A percentile compares a stretch with the other conserved stretches of the same genome.
These are phyloP conservation scores for Piper betle DNA, from an alignment of 164 flowering plant species.

Conservation along the genomic window DNA sequence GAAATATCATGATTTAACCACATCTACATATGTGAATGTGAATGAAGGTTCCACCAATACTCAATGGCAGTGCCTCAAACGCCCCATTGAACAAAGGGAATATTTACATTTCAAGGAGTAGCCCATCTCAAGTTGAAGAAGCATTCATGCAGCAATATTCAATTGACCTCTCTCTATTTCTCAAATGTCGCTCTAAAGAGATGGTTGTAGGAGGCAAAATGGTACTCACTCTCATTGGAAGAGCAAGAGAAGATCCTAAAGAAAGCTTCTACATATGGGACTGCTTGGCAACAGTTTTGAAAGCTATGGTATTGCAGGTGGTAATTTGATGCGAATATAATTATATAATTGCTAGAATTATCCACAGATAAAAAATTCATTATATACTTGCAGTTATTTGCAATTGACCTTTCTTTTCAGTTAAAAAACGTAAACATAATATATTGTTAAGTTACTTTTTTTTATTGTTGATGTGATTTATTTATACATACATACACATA, in stretches of 20 bases:
- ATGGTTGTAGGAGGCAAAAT: slow-evolving; percentile 19
- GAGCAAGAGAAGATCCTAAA: slow-evolving; percentile 16
- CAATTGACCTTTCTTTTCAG: too few species aligned
- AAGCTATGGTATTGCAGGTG: slow-evolving; percentile 16
- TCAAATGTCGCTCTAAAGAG: slow-evolving; percentile 17
- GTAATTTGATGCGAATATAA: too few species aligned
- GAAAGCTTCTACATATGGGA: slow-evolving; percentile 18
- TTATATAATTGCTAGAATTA: too few species aligned
- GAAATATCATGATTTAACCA: too few species aligned
- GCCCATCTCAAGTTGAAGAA: slow-evolving; percentile 5
- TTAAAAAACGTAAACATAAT: too few species aligned
- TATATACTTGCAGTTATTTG: too few species aligned
- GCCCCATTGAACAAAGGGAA: slow-evolving; percentile 13
- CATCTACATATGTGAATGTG: too few species aligned
- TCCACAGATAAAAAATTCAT: too few species aligned
- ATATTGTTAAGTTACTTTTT: not conserved
- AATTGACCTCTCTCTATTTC: slow-evolving; percentile 17
- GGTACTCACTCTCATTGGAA: slow-evolving; percentile 17
- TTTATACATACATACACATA: too few species aligned
- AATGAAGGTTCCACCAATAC: slow-evolving; percentile 12
- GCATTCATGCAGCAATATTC: slow-evolving; percentile 14
- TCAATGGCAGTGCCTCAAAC: not conserved
- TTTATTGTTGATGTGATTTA: too few species aligned
- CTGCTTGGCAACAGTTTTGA: slow-evolving; percentile 13
- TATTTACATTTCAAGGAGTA: slow-evolving; percentile 10